Percentiles rank a stretch among this genome's conserved stretches.
These are phyloP conservation scores for Beauveria rudraprayagi DNA, from an alignment of 2,329 filamentous ascomycete species.

Conservation along the genomic window DNA sequence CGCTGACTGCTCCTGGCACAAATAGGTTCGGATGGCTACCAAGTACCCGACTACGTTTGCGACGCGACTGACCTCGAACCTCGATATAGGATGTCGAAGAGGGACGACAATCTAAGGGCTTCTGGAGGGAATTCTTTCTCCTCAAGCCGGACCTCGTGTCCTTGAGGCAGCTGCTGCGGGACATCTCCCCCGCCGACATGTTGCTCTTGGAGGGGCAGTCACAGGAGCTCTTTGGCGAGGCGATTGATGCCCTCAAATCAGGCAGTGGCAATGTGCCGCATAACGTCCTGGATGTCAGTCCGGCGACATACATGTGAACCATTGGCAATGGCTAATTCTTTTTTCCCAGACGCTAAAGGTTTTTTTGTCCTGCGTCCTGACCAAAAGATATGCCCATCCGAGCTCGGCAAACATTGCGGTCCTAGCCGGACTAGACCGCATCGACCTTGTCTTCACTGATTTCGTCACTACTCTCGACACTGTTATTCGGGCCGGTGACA, in stretches of 20 bases:
- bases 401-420: conserved; percentile 91
- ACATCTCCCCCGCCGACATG: conserved; percentile 65
- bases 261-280: conserved; percentile 55
- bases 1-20: neutral
- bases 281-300: conserved; percentile 71
- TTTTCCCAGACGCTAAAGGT: conserved; percentile 69
- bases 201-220: conserved; percentile 70
- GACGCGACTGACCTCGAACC: conserved; percentile 22
- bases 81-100: conserved; percentile 51
- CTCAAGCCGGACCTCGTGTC: conserved; percentile 67
- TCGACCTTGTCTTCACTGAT: conserved; percentile 80
- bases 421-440: conserved; percentile 78
- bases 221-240: conserved; percentile 68
- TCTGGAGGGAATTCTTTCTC: conserved; percentile 95
- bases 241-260: conserved; percentile 60
- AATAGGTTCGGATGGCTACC: conserved; percentile 7
- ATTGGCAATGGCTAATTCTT: conserved; percentile 11
- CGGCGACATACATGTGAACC: neutral
- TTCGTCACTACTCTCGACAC: conserved; percentile 76
- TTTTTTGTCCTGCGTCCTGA: conserved; percentile 73
- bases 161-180: conserved; percentile 60
- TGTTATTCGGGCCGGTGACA: conserved; percentile 71
- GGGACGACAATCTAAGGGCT: conserved; percentile 71
- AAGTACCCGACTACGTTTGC: conserved; percentile 14
- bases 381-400: conserved; percentile 88